Evolutionary conservation across 805 yeast genomes (phyloP), one percentile per base, ranked within the genome.

Genomic region (Pichia kluyveri): DNA sequence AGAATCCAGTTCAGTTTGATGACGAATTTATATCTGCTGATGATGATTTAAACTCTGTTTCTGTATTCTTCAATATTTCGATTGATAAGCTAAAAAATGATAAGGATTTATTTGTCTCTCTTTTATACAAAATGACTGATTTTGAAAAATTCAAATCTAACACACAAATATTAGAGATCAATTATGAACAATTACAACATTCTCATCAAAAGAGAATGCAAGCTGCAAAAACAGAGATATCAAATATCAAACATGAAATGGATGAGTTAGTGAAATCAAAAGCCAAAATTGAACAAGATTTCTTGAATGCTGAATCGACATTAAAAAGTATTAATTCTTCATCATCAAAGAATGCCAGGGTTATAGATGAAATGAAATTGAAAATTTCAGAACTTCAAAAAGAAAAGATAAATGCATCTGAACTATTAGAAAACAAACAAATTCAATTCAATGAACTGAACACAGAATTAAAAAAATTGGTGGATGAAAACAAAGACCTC

Each of bases 401-500:
- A 5, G 67, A 67, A 34, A 68, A 66, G 32, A 54, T 60, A 23
- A 54, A 58, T 6, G 63, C 67, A 1, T 55, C 66, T 42, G 69
- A 69, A 39, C 48, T 69, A 41, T 46, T 71, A 11, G 67, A 63
- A 44, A 56, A 59, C 38, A 70, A 69, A 50, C 71, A 69, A 49
- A 61, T 60, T 37, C 69, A 70, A 46, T 53, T 67, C 12, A 60
- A 58, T 6, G 59, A 57, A 10, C 54, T 69, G 8, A 62, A 62
- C 34, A 75, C 69, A 46, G 79, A 77, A 45, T 46, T 74, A 7
- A 69, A 67, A 26, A 60, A 68, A n/a, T 54, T 70, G 17, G 63
- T 69, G 18, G 61, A 65, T 37, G 67, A 63, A 45, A 76, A 69
- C 49, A 69, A 66, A 17, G 63, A 72, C 62, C 56, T 76, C 4